phyloP scores from a whole-genome alignment of 805 yeast genomes.

The Jamesozyma gamospora region DNA sequence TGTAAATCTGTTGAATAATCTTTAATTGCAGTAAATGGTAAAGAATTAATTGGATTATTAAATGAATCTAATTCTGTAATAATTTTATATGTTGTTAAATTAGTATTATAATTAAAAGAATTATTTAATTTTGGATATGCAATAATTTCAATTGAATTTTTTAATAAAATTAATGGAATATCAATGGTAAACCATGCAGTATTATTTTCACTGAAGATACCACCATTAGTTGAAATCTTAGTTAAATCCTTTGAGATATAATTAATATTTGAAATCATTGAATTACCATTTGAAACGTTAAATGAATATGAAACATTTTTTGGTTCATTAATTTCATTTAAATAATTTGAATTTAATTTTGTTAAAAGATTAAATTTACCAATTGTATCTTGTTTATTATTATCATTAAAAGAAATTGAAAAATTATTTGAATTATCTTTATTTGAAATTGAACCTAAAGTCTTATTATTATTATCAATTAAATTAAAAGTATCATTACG shows the following conservation, averaged over 20 bases:
- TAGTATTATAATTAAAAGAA: conserved; percentile 13
- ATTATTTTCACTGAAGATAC: conserved; percentile 13
- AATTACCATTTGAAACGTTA: conserved; percentile 14
- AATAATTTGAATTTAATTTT: conserved; percentile 12
- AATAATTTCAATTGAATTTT: conserved; percentile 12
- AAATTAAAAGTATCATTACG: conserved; percentile 16
- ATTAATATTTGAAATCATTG: conserved; percentile 13
- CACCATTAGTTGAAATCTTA: conserved; percentile 18
- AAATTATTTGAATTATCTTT: conserved; percentile 16
- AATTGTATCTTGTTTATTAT: conserved; percentile 7
- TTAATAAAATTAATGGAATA: conserved; percentile 17
- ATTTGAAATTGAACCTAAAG: conserved; percentile 15
- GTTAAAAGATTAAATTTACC: conserved; percentile 21
- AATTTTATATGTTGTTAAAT: conserved; percentile 14
- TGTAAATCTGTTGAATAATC: conserved; percentile 19
- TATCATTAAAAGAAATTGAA: conserved; percentile 10
- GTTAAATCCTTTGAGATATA: conserved; percentile 14
- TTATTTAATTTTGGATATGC: conserved; percentile 11
- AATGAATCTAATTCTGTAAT: conserved; percentile 19
- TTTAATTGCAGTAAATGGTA: conserved; percentile 18
- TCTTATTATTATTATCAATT: conserved; percentile 7
- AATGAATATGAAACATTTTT: conserved; percentile 13
- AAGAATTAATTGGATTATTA: conserved; percentile 16
- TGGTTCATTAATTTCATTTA: conserved; percentile 11
- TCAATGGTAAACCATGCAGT: conserved; percentile 25